Conservation (phyloP, 257 asterid genomes). For the Nicotiana otophora region DNA sequence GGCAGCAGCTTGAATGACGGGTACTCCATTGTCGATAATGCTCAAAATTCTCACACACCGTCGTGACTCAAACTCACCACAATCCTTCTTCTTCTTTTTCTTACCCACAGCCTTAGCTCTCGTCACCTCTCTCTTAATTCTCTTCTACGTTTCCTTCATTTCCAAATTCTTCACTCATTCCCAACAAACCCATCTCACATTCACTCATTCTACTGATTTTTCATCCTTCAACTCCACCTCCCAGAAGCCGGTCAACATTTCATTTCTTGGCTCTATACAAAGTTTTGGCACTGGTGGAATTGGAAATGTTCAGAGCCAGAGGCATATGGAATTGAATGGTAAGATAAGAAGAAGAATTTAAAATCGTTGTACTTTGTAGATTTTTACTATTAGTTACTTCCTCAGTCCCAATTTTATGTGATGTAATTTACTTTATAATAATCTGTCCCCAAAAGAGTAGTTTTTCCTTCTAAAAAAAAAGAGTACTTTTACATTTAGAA, state of each 20-base stretch:
- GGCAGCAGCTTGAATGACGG: slow-evolving; percentile 29
- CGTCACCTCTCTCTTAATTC: slow-evolving; percentile 48
- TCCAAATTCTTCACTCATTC: slow-evolving; percentile 49
- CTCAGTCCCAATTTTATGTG: no score
- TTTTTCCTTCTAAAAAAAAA: no score
- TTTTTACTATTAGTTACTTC: no score
- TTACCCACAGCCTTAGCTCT: slow-evolving; percentile 71
- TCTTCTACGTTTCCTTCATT: slow-evolving; percentile 60
- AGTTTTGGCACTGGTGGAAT: not conserved
- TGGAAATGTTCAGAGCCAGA: not conserved
- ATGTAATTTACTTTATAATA: no score
- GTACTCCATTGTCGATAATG: slow-evolving; percentile 25
- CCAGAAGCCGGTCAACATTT: slow-evolving; percentile 10
- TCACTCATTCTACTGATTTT: not conserved
- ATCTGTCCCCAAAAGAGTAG: no score
- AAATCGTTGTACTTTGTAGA: not conserved
- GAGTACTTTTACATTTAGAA: no score
- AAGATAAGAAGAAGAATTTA: not conserved
- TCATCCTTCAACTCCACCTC: slow-evolving; percentile 21
- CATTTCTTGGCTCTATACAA: not conserved
- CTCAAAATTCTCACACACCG: slow-evolving; percentile 52
- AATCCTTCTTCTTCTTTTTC: slow-evolving; percentile 34
- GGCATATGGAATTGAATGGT: not conserved
- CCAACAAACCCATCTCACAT: slow-evolving; percentile 23
- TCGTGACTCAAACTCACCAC: slow-evolving; percentile 32